Base-by-base conservation (phyloP, 495 filamentous ascomycete species). In the Aspergillus affinis region DNA sequence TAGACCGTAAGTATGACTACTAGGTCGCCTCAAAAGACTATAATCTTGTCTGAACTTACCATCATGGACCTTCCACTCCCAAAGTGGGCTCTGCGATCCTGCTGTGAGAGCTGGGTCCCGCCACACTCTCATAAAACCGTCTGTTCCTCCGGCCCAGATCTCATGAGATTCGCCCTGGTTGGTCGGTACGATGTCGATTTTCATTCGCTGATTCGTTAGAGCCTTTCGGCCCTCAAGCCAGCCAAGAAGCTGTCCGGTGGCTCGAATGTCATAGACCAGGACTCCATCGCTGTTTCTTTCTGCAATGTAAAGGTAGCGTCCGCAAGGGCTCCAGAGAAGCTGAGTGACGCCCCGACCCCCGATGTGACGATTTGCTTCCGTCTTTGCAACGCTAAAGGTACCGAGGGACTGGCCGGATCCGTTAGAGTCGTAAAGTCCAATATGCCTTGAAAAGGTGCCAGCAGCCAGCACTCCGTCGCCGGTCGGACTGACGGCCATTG, bases 231-330 rank as follows among this genome's bases (percentile, higher is more conserved):
- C 91, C 15, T 74, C 76, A 54, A 97, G 75, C 74, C 82, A 86
- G 17, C 85, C 87, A 7, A 98, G 75, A 64, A 88, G 71, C 64
- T 84, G 80, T 0, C 88, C 83, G 8, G 84, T 83, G 6, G 88
- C 88, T 15, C 95, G 82, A 27, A 97, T 78, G 75, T 98, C 94
- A 75, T 92, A 97, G 2, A 96, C 81, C 53, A 90, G 69, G 10
- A 97, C 69, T 6, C 86, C 88, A 45, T 83, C 79, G 53, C 90
- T 88, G 64, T 84, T 85, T 36, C 95, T 82, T 78, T 98, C 95
- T n/a, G 86, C 89, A 17, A 96, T 84, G 65, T 90, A 87, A 32
- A 98, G 73, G 73, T 97, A 98, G 60, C 85, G 78, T n/a, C 91
- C 93, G 75, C 91, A 93, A 0, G 85, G 82, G 63, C 89, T 93